Evolutionary conservation across 345 rosid species (phyloP).

Genomic region (Alliaria petiolata): DNA sequence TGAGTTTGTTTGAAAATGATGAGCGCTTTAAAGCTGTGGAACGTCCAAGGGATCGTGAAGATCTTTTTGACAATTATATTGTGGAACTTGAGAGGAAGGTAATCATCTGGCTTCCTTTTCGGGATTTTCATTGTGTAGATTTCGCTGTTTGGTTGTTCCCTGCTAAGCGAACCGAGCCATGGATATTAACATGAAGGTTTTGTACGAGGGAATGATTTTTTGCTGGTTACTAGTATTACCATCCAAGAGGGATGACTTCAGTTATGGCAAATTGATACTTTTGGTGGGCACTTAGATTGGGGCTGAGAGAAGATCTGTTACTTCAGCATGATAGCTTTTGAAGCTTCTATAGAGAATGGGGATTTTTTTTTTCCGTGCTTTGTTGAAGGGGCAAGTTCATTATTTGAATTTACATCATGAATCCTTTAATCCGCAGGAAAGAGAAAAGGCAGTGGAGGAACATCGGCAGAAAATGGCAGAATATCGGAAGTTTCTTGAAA

Average conservation of each 20-base stretch:
- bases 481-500: slow-evolving; percentile 67
- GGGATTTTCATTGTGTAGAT: background rate
- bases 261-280: background rate
- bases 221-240: background rate
- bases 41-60: slow-evolving; percentile 80
- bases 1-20: slow-evolving; percentile 84
- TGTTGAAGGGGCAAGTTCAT: background rate
- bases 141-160: background rate
- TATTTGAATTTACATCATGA: background rate
- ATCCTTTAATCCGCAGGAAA: slow-evolving; percentile 57
- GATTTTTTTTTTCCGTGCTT: background rate
- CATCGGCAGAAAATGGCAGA: slow-evolving; percentile 59
- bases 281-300: slow-evolving; percentile 12
- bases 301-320: slow-evolving; percentile 6
- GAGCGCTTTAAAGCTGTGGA: slow-evolving; percentile 96
- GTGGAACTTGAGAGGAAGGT: slow-evolving; percentile 97
- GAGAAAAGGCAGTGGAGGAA: slow-evolving; percentile 81
- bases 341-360: background rate
- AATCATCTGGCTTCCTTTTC: slow-evolving; percentile 8
- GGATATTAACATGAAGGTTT: slow-evolving; percentile 2
- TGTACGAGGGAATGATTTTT: background rate
- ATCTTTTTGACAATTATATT: slow-evolving; percentile 78
- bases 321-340: background rate
- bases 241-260: background rate
- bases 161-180: background rate